Percentiles rank a stretch among this genome's conserved stretches.
phyloP scores from a whole-genome alignment of 2,329 filamentous ascomycete genomes.

The Capronia americana region DNA sequence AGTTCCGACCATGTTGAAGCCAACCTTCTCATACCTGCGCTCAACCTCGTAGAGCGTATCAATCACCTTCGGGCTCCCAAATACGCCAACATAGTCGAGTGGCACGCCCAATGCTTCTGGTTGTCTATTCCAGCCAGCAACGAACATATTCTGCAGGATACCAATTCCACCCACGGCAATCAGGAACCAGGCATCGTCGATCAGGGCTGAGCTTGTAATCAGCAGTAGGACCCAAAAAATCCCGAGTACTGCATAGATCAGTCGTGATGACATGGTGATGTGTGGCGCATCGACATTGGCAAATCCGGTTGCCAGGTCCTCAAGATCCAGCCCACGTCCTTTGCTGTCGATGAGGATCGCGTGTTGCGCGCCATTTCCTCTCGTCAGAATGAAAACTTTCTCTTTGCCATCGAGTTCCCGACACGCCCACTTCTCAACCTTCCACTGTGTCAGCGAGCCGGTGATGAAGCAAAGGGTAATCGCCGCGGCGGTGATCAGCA shows the following conservation, averaged over 20 bases:
- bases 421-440: conserved; percentile 49
- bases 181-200: conserved; percentile 46
- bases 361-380: conserved; percentile 49
- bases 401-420: conserved; percentile 35
- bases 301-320: conserved; percentile 45
- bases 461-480: conserved; percentile 45
- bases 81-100: conserved; percentile 41
- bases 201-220: conserved; percentile 46
- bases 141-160: conserved; percentile 48
- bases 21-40: conserved; percentile 44
- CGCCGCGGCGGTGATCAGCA: conserved; percentile 47
- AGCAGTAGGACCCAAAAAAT: conserved; percentile 48
- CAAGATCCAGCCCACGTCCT: conserved; percentile 46
- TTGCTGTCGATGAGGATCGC: conserved; percentile 46
- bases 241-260: conserved; percentile 39
- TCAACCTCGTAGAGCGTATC: conserved; percentile 43
- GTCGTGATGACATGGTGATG: conserved; percentile 31
- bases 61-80: conserved; percentile 44
- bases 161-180: conserved; percentile 48
- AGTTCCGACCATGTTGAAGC: conserved; percentile 42
- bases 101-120: conserved; percentile 44
- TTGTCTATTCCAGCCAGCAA: conserved; percentile 42
- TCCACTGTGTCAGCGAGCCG: conserved; percentile 50
- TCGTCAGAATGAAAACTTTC: conserved; percentile 44
- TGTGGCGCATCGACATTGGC: conserved; percentile 28